Base-by-base conservation (phyloP, 345 rosid genomes). In the Durio zibethinus region DNA sequence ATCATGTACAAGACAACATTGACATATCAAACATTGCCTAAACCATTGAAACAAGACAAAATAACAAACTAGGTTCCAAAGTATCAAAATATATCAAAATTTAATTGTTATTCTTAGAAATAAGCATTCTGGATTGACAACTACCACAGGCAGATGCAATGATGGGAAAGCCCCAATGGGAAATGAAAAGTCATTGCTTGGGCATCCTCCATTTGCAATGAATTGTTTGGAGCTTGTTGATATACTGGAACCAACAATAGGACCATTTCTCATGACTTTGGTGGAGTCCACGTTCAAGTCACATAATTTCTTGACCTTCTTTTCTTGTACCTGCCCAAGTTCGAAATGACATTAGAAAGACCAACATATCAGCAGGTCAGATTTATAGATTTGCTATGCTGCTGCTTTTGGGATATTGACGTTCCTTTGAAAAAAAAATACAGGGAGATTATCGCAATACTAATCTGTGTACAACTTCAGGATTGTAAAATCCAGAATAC, bases 71-170 rank as follows among this genome's bases (percentile, higher is more conserved):
- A 33, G 50, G 40, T 40, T 27, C 66, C 15, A 0, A 56, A 56
- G 31, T 10, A 56, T 56, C 29, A 9, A 8, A 45, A 42, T 12
- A 68, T 67, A 16, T 29, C 20, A 27, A 27, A 63, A 10, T 31
- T 18, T 50, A 48, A 47, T 48, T 50, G 42, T 31, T 29, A 56
- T 53, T 38, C 45, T 3, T 25, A 33, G 50, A 53, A 14, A 74
- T 53, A 54, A 75, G 59, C 29, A 64, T 43, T 77, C 40, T n/a
- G 29, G 65, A 72, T 69, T 42, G 59, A 76, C 84, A 82, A 89
- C 88, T 91, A 97, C 99, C 97, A 88, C 90, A 65, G 99, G 99
- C 76, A 97, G 85, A 54, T 76, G 98, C 71, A 97, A 87, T 48
- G 97, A 92, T 23, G 97, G 86, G 82, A 92, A 80, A 87, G 92